Percentiles rank a stretch among this genome's conserved stretches.
Conservation (phyloP, 352 stramenopile genomes). For the Globisporangium nunn region DNA sequence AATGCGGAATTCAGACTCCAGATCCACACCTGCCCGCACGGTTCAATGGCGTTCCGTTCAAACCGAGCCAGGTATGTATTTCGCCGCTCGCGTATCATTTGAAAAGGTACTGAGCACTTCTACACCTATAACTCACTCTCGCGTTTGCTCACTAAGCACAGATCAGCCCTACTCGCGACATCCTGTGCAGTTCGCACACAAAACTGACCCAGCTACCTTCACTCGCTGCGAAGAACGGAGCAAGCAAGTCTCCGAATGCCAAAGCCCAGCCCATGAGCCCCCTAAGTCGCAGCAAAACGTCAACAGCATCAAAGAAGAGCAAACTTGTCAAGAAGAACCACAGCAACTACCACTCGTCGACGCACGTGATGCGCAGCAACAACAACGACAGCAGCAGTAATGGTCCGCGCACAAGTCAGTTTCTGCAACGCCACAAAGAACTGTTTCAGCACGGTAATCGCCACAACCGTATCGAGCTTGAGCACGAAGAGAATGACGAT, state of each 20-base stretch:
- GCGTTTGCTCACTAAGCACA: not conserved
- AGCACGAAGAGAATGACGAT: not conserved
- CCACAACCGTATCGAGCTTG: not conserved
- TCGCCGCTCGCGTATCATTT: too few species aligned
- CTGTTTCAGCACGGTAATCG: conserved; percentile 1
- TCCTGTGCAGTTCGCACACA: conserved; percentile 36
- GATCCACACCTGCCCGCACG: conserved; percentile 51
- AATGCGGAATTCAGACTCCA: conserved; percentile 16
- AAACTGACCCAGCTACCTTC: conserved; percentile 48
- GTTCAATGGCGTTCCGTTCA: conserved; percentile 62
- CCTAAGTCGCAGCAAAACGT: not conserved
- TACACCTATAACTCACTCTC: too few species aligned
- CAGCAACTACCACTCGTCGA: not conserved
- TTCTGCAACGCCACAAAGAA: conserved; percentile 3
- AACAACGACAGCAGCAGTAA: conserved; percentile 6
- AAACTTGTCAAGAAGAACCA: not conserved
- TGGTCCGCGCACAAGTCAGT: not conserved
- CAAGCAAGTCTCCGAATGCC: not conserved
- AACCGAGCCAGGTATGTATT: conserved; percentile 31
- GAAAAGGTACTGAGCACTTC: too few species aligned
- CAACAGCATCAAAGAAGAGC: conserved; percentile 8
- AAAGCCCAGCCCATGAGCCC: not conserved
- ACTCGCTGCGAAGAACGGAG: conserved; percentile 9
- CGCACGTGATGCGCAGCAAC: not conserved
- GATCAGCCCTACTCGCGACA: conserved; percentile 43